Evolutionary conservation across 2,329 filamentous ascomycete genomes (phyloP).

Genomic region (Trichoderma atrobrunneum): DNA sequence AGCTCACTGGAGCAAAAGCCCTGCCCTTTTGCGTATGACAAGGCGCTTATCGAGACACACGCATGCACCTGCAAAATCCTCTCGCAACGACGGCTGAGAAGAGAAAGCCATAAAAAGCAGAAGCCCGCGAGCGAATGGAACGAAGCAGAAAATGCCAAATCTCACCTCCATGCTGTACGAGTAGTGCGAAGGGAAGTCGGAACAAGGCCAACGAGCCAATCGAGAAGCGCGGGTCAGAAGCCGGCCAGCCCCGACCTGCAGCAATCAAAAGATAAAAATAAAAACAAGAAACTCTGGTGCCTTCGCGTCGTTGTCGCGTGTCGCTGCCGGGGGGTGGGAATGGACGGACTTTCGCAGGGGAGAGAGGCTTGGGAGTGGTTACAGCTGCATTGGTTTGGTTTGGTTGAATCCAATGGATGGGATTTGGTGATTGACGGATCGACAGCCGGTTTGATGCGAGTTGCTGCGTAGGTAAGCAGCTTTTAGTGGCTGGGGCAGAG

Average conservation of each 20-base stretch:
- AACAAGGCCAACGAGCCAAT: conserved; percentile 8
- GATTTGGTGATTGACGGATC: conserved; percentile 11
- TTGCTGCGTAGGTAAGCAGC: conserved; percentile 15
- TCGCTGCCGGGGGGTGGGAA: not conserved
- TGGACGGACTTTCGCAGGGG: conserved; percentile 1
- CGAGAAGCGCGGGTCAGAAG: not conserved
- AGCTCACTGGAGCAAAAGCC: conserved; percentile 14
- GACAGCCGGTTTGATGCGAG: not conserved
- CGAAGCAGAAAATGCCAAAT: not conserved
- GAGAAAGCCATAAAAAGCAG: not conserved
- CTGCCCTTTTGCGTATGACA: conserved; percentile 6
- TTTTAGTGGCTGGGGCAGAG: not conserved
- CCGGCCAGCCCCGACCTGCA: not conserved
- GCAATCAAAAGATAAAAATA: not conserved
- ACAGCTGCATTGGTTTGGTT: conserved; percentile 3
- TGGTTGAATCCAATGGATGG: not conserved
- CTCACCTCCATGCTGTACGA: conserved; percentile 12
- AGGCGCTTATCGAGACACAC: conserved; percentile 17
- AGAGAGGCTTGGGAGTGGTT: not conserved
- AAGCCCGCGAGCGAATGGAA: not conserved
- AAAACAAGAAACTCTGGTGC: not conserved
- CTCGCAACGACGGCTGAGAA: not conserved
- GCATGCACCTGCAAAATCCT: not conserved
- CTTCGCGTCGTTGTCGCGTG: conserved; percentile 8
- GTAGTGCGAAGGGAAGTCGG: not conserved